A percentile compares a stretch with the other conserved stretches of the same genome.
phyloP scores from a whole-genome alignment of 805 yeast genomes.

The Scheffersomyces spartinae region DNA sequence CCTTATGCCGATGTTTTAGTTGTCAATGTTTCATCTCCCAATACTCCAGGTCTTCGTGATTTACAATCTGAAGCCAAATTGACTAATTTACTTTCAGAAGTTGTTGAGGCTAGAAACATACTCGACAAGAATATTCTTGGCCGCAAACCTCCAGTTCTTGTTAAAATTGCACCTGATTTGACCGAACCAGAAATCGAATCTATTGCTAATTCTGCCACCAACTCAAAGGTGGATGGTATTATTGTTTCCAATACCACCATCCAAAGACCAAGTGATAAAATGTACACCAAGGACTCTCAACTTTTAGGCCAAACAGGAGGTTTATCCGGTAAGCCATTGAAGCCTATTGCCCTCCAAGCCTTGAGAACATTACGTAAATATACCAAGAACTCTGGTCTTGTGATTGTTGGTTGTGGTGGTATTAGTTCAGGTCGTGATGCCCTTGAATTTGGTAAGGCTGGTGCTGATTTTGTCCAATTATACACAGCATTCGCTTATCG shows the following conservation, averaged over 20 bases:
- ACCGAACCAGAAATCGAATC: constrained; percentile 69
- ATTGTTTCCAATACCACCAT: constrained; percentile 89
- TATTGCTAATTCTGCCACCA: constrained; percentile 71
- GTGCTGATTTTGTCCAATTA: constrained; percentile 80
- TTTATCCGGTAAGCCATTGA: constrained; percentile 84
- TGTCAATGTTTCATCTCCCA: constrained; percentile 88
- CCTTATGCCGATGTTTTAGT: constrained; percentile 81
- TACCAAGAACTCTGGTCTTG: constrained; percentile 61
- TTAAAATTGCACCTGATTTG: constrained; percentile 90
- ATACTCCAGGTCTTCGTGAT: constrained; percentile 89
- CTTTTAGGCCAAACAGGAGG: constrained; percentile 67
- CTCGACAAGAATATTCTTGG: constrained; percentile 31
- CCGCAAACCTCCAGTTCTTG: constrained; percentile 66
- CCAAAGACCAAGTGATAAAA: constrained; percentile 51
- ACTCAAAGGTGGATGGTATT: constrained; percentile 78
- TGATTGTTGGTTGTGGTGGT: constrained; percentile 92
- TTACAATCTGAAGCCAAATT: constrained; percentile 71
- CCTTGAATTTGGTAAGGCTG: constrained; percentile 83
- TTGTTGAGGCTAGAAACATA: constrained; percentile 52
- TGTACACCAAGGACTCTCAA: constrained; percentile 35
- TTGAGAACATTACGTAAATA: constrained; percentile 60
- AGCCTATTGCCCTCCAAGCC: constrained; percentile 66
- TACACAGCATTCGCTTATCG: constrained; percentile 87
- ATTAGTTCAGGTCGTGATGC: constrained; percentile 82
- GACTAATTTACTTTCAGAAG: constrained; percentile 51